These are phyloP conservation scores for Talaromyces stipitatus DNA, from an alignment of 495 filamentous ascomycete species.

Conservation along the genomic window DNA sequence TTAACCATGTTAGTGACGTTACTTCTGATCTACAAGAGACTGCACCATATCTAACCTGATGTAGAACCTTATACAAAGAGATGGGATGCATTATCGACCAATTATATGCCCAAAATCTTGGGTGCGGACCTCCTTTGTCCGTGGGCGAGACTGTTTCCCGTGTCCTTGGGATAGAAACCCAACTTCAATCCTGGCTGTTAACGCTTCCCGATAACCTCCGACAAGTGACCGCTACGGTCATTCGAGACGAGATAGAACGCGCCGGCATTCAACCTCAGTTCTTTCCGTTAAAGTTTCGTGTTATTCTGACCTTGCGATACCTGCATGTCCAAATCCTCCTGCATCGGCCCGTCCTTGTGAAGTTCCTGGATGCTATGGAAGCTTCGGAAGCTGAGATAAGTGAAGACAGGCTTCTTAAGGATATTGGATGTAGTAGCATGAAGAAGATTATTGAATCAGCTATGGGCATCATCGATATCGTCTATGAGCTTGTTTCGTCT, in stretches of 20 bases:
- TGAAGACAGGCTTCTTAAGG: conserved; percentile 6
- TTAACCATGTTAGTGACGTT: neutral
- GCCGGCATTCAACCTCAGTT: no score
- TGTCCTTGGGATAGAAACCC: neutral
- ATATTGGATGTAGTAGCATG: conserved; percentile 26
- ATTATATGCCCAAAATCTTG: neutral
- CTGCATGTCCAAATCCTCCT: conserved; percentile 9
- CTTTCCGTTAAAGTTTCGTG: neutral
- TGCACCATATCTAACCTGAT: no score
- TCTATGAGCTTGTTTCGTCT: conserved; percentile 16
- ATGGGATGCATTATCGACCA: neutral
- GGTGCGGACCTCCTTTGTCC: neutral
- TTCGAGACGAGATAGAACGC: neutral
- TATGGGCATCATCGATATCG: conserved; percentile 26
- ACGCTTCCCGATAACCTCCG: neutral
- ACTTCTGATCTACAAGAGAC: no score
- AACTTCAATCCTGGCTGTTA: no score
- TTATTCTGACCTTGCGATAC: conserved; percentile 9
- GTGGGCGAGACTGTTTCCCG: neutral
- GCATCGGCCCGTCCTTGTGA: conserved; percentile 5
- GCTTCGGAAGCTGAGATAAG: neutral
- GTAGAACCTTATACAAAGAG: neutral
- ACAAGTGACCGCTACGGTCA: neutral
- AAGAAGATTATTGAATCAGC: conserved; percentile 28
- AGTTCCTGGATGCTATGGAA: conserved; percentile 10